Percentiles rank a stretch among this genome's conserved stretches.
These are phyloP conservation scores for Microglena sp. DNA, from an alignment of 139 green algal species.

Conservation along the genomic window DNA sequence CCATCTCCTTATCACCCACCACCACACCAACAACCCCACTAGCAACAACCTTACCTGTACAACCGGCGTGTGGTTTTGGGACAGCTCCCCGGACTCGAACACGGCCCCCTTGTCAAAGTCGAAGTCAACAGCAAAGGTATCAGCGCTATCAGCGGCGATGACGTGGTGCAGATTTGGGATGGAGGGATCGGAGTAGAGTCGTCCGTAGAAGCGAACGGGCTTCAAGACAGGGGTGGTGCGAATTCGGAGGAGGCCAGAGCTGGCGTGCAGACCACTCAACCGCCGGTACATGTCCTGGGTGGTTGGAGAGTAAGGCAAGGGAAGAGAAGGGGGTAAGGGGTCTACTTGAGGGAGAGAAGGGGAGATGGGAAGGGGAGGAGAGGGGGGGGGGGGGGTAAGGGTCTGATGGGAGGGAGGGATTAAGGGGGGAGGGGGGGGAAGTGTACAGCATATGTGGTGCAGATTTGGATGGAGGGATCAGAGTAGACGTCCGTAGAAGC, in stretches of 20 bases:
- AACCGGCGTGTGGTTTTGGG: too few species aligned
- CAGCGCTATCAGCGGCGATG: conserved; percentile 38
- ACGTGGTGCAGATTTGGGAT: conserved; percentile 73
- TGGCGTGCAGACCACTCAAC: conserved; percentile 40
- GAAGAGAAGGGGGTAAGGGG: neutral
- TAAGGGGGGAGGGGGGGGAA: too few species aligned
- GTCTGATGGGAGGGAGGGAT: too few species aligned
- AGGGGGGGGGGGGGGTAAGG: too few species aligned
- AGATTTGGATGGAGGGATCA: too few species aligned
- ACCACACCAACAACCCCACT: too few species aligned
- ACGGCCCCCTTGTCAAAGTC: too few species aligned
- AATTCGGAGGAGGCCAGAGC: conserved; percentile 60
- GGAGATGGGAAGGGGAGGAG: too few species aligned
- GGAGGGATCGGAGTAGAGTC: conserved; percentile 24
- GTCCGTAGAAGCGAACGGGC: conserved; percentile 49
- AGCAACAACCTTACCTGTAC: too few species aligned
- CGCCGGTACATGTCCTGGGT: conserved; percentile 82
- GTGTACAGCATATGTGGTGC: too few species aligned
- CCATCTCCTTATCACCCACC: too few species aligned
- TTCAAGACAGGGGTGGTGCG: conserved; percentile 58
- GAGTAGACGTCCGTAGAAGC: conserved; percentile 67
- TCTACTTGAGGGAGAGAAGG: neutral
- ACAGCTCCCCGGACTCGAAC: too few species aligned
- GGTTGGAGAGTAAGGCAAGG: neutral
- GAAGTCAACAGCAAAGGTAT: conserved; percentile 67